Evolutionary conservation across 768 basidiomycete species (phyloP), one percentile per base, ranked within the genome.

Genomic region (Solioccasus polychromus): DNA sequence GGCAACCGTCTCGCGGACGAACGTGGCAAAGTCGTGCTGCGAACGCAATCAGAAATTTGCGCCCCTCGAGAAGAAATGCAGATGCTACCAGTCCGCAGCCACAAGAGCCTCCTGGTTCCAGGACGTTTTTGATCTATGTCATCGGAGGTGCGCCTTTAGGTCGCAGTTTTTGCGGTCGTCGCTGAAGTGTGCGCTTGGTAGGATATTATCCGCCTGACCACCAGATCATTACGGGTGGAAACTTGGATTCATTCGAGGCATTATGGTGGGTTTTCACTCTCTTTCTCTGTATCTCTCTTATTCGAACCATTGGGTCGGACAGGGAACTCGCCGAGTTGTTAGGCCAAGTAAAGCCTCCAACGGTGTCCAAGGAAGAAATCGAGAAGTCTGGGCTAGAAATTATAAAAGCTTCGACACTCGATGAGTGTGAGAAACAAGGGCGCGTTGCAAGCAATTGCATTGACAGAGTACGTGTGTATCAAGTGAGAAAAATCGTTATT

Each of bases 201-300:
- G 92, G 92, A n/a, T 91, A 92, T 59, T 96, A 95, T 61, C 90
- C 92, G 1, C 85, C 88, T 12, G 83, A 89, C 55, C 92, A 95
- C 62, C 88, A 82, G 40, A 85, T 97, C 51, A 82, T 95, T 34
- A 85, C 83, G n/a, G 88, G 86, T 19, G 80, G 82, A 53, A 79
- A 77, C 18, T 68, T 88, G 34, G 86, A 88, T 53, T 87, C 86
- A 4, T 88, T 90, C 52, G 88, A 91, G 58, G 86, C 87, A 4
- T 60, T 90, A 24, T 74, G 85, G 85, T 86, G 61, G 17, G 81
- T 73, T 11, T 31, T 48, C n/a, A 9, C n/a, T n/a, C n/a, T n/a
- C n/a, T 39, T 28, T 41, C 23, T 15, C 15, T 19, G 18, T 18
- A 4, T 12, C n/a, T 25, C n/a, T 17, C 26, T 26, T 34, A 20